A percentile compares a stretch with the other conserved stretches of the same genome.
phyloP scores from a whole-genome alignment of 306 rosid species.

The Mimosa pudica region DNA sequence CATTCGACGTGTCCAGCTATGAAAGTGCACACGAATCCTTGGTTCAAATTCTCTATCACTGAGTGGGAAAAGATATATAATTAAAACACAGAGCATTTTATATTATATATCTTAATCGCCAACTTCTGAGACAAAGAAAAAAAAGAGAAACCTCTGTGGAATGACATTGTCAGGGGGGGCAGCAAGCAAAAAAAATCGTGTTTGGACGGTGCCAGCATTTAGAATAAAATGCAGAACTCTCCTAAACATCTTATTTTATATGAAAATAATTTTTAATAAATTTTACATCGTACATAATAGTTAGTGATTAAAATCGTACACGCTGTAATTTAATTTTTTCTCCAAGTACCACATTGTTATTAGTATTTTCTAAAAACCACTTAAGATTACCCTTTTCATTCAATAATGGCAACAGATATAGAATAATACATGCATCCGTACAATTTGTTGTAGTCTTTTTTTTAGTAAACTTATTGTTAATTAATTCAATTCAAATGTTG shows the following conservation, averaged over 20 bases:
- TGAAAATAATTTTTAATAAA: neutral
- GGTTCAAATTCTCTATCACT: neutral
- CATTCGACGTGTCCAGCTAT: neutral
- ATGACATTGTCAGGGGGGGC: neutral
- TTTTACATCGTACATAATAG: neutral
- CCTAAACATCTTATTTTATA: neutral
- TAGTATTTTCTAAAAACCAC: neutral
- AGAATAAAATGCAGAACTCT: neutral
- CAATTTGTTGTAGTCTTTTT: neutral
- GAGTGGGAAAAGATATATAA: neutral
- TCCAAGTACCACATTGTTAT: neutral
- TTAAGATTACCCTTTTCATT: neutral
- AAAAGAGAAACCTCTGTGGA: neutral
- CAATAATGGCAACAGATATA: neutral
- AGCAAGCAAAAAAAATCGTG: neutral
- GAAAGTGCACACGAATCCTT: neutral
- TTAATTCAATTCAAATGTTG: neutral
- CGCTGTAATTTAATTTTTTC: neutral
- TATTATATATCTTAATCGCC: too few relatives aligned
- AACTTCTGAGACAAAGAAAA: neutral
- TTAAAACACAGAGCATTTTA: neutral
- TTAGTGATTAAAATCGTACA: neutral
- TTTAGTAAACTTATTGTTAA: neutral
- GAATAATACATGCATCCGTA: neutral
- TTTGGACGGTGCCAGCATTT: neutral